Conservation (phyloP, 345 rosid species). For the Cardiospermum halicacabum region DNA sequence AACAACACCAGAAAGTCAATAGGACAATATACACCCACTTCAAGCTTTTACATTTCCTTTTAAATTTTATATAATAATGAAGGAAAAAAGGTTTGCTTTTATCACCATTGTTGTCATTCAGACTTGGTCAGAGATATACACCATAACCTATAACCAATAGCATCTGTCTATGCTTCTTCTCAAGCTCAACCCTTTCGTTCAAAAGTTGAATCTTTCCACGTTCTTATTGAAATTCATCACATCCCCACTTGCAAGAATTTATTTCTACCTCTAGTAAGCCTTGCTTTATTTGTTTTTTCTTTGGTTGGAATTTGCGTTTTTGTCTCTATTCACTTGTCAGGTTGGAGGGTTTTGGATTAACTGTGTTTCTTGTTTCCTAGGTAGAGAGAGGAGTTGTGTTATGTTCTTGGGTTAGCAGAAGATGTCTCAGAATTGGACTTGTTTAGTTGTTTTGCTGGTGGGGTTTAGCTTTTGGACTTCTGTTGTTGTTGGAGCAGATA, state of each 20-base stretch:
- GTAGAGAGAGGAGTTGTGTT: not conserved
- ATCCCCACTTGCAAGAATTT: not conserved
- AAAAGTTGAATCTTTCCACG: not conserved
- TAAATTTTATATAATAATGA: not conserved
- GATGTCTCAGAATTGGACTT: slow-evolving; percentile 21
- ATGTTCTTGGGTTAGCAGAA: not conserved
- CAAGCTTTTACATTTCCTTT: not conserved
- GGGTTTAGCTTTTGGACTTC: slow-evolving; percentile 37
- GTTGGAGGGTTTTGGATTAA: not conserved
- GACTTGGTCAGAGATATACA: slow-evolving; percentile 13
- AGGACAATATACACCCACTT: not conserved
- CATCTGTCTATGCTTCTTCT: not conserved
- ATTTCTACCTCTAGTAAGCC: not conserved
- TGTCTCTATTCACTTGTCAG: slow-evolving; percentile 1
- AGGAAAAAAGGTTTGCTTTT: slow-evolving; percentile 1
- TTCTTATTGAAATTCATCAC: not conserved
- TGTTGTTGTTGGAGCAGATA: slow-evolving; percentile 36
- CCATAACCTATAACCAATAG: not conserved
- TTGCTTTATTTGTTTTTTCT: not conserved
- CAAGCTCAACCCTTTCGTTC: not conserved
- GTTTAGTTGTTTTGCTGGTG: slow-evolving; percentile 29
- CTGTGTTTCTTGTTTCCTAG: not conserved
- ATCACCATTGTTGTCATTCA: not conserved
- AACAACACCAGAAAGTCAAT: not conserved
- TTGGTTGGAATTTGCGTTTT: not conserved